Evolutionary conservation across 306 rosid species (phyloP), one percentile per base, ranked within the genome.

Genomic region (Erythrophleum fordii): DNA sequence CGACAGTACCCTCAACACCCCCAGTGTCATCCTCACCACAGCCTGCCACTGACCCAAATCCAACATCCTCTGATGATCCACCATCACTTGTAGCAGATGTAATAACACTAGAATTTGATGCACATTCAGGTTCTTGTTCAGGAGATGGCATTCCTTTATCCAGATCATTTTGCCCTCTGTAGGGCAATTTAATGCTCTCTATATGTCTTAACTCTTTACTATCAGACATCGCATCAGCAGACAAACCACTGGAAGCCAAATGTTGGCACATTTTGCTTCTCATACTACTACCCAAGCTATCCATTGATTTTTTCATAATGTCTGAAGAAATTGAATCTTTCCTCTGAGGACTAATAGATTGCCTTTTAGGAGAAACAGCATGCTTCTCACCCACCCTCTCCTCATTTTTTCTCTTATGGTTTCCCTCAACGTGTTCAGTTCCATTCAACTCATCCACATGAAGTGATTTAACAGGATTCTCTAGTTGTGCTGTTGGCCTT

Each of bases 51-150:
- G 79, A 74, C 56, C 39, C 85, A 76, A 76, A 87, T 35, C 87
- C 92, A 46, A 67, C 81, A 85, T 89, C 93, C 67, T 89, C 93
- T 73, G 86, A 81, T 77, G 89, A 90, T 68, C 90, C 85, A 56
- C 87, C 85, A 60, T 88, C 92, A 74, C 92, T 90, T 29, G 90
- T 39, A 70, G 80, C 69, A 35, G 86, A 80, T 66, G 94, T 88
- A 77, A 88, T 23, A 13, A 58, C 89, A 70, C 97, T 91, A 22
- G 90, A 91, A 87, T 85, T 90, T 26, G 93, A 87, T 14, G 85
- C 85, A 84, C 88, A 80, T 64, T 81, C 91, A 22, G 81, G 72
- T 45, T 83, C 90, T 46, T 76, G 34, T 69, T 90, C 91, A 17
- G 84, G 82, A 76, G 84, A 82, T 58, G 82, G 62, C 13, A 60